Evolutionary conservation across 371 early-diverging fungal genomes (phyloP).

Genomic region (Mortierella sp.): DNA sequence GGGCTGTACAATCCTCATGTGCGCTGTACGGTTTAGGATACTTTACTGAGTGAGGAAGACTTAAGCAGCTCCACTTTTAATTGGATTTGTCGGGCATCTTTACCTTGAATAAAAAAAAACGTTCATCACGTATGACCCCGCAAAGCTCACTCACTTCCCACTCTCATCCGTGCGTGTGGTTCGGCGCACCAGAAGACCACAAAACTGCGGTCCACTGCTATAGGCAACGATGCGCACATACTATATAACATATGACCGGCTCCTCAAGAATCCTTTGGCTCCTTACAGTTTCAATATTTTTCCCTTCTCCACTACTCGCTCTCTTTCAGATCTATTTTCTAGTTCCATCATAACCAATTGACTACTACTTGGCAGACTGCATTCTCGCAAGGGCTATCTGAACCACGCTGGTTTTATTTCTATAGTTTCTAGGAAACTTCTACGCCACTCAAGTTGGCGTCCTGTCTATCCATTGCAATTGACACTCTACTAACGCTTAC

Average conservation of each 20-base stretch:
- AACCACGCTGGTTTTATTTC: constrained; percentile 1
- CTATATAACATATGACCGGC: neutral
- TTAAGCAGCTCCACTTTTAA: too few relatives aligned
- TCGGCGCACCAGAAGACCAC: neutral
- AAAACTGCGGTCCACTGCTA: neutral
- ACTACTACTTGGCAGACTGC: too few relatives aligned
- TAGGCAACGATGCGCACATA: neutral
- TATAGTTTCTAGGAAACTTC: neutral
- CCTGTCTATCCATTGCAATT: neutral
- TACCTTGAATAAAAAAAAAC: too few relatives aligned
- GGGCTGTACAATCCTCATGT: too few relatives aligned
- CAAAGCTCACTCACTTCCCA: neutral
- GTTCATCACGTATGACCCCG: neutral
- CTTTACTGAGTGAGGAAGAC: too few relatives aligned
- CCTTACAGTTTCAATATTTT: neutral
- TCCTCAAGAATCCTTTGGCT: neutral
- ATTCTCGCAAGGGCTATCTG: neutral
- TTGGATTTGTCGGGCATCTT: too few relatives aligned
- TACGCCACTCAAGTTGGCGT: neutral
- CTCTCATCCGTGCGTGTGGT: neutral
- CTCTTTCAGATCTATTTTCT: neutral
- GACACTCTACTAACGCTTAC: neutral
- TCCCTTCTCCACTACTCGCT: neutral
- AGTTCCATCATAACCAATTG: neutral
- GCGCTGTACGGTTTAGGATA: too few relatives aligned